Base-by-base conservation (phyloP, 495 filamentous ascomycete species). In the Penicillium parvum region DNA sequence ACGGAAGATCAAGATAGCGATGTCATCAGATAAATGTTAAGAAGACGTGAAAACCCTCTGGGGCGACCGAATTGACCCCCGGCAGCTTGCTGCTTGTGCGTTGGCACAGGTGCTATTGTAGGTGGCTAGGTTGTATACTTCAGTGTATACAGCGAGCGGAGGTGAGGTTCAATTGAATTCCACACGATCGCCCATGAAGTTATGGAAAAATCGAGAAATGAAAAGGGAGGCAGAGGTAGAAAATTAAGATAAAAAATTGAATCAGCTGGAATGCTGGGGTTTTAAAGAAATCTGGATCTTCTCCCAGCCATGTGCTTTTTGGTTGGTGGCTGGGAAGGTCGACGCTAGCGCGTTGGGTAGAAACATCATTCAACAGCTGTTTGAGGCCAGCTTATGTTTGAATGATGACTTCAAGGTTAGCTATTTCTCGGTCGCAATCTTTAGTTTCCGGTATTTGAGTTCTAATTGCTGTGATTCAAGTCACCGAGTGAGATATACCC, bases 291-390 rank as follows among this genome's bases (percentile, higher is more conserved):
- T 23, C n/a, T 8, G 5, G 9, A 43, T 32, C 16, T n/a, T 48
- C 33, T 44, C 57, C 57, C 57, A 60, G 57, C 57, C 57, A 57
- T 57, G 47, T 58, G 43, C 26, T 52, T 58, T 49, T 57, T 33
- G 35, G 16, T 28, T 18, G 47, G 53, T 35, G 52, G 53, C 56
- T 57, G 53, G 53, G 53, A 40, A 40, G 27, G 47, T n/a, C n/a
- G n/a, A n/a, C n/a, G n/a, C n/a, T 20, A 22, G 7, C 11, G n/a
- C 14, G 39, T 22, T 20, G 20, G 29, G 30, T 29, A 29, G 28
- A 25, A 34, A 34, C 40, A 10, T 10, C 28, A 30, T 30, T 30
- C 28, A n/a, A n/a, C n/a, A n/a, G n/a, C n/a, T n/a, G n/a, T n/a
- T n/a, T n/a, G n/a, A n/a, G n/a, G n/a, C n/a, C 28, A 15, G 28